Conservation (phyloP, 768 basidiomycete genomes). For the Russula griseocarnosa region DNA sequence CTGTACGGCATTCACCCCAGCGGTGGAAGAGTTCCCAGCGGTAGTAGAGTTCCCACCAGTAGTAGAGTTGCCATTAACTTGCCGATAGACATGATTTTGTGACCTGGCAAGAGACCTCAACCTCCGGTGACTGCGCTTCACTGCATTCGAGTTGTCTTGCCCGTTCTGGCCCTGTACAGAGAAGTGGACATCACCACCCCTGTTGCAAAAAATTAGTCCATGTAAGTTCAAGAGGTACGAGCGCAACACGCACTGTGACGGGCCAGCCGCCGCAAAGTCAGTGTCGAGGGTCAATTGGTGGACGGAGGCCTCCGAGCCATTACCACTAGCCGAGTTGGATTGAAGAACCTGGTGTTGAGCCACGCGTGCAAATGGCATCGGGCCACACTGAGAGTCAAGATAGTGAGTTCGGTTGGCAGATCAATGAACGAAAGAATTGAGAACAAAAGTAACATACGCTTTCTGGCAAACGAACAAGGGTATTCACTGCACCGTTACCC, state of each 20-base stretch:
- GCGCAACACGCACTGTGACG: not conserved
- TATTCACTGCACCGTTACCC: constrained; percentile 15
- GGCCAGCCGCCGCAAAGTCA: not conserved
- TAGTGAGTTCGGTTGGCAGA: not conserved
- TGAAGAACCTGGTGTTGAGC: not conserved
- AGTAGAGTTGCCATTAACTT: not conserved
- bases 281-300: not conserved
- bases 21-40: too few relatives aligned
- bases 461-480: constrained; percentile 29
- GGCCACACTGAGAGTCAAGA: not conserved
- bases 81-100: not conserved
- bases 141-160: too few relatives aligned
- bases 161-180: not conserved
- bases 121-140: not conserved
- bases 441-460: not conserved
- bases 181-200: not conserved
- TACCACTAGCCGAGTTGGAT: not conserved
- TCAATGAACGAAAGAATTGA: not conserved
- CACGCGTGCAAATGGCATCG: constrained; percentile 10
- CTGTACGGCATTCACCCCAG: not conserved
- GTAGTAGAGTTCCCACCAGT: not conserved
- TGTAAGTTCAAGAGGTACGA: not conserved
- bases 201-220: not conserved
- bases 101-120: not conserved
- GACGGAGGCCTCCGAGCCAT: not conserved